Percentiles rank a stretch among this genome's conserved stretches.
These are phyloP conservation scores for Pisolithus orientalis DNA, from an alignment of 768 basidiomycete species.

Conservation along the genomic window DNA sequence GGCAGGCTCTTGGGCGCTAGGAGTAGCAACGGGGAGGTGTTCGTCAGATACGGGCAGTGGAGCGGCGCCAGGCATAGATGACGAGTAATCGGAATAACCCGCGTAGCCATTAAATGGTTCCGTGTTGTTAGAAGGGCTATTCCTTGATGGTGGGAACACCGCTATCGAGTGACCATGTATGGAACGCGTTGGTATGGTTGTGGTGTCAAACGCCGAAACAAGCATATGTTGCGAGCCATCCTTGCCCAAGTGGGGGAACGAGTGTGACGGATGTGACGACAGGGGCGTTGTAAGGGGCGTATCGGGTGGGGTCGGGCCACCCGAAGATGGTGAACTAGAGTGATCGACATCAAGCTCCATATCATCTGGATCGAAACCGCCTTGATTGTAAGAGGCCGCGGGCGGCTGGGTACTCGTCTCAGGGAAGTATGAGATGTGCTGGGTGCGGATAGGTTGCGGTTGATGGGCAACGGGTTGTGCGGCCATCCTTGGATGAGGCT, in stretches of 20 bases:
- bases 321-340: slow-evolving; percentile 46
- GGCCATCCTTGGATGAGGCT: slow-evolving; percentile 25
- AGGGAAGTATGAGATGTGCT: slow-evolving; percentile 24
- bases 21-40: slow-evolving; percentile 15
- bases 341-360: slow-evolving; percentile 74
- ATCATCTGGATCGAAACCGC: slow-evolving; percentile 64
- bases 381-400: slow-evolving; percentile 27
- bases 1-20: slow-evolving; percentile 26
- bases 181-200: slow-evolving; percentile 43
- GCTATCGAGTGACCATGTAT: slow-evolving; percentile 33
- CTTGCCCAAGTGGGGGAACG: slow-evolving; percentile 26
- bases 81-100: slow-evolving; percentile 60
- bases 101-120: slow-evolving; percentile 68
- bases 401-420: slow-evolving; percentile 17
- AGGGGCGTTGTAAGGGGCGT: slow-evolving; percentile 40
- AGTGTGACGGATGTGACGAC: slow-evolving; percentile 27
- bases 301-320: slow-evolving; percentile 32
- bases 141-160: slow-evolving; percentile 25
- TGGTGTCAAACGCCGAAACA: slow-evolving; percentile 46
- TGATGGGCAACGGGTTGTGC: slow-evolving; percentile 29
- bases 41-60: slow-evolving; percentile 28
- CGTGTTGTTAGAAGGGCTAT: slow-evolving; percentile 24
- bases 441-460: slow-evolving; percentile 26
- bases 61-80: slow-evolving; percentile 53
- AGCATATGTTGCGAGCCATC: slow-evolving; percentile 26